A percentile compares a stretch with the other conserved stretches of the same genome.
Conservation (phyloP, 305 asterid species). For the Fraxinus ornus region DNA sequence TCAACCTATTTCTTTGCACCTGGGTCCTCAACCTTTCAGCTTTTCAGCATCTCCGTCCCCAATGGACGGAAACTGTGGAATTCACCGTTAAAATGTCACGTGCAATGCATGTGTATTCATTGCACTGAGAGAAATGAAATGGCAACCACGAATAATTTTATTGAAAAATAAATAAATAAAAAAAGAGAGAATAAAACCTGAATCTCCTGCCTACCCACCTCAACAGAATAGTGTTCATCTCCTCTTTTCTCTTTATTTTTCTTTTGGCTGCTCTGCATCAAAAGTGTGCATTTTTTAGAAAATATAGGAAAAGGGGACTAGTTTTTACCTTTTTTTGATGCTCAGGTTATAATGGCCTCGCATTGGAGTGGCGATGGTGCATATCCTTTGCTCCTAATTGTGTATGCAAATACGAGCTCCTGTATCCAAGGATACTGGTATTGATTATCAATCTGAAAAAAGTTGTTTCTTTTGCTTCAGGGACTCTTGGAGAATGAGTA, state of each 20-base stretch:
- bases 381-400: neutral
- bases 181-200: neutral
- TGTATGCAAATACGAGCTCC: neutral
- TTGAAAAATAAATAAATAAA: neutral
- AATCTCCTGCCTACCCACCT: neutral
- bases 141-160: neutral
- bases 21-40: neutral
- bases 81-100: neutral
- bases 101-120: neutral
- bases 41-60: neutral
- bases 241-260: neutral
- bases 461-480: slow-evolving; percentile 41
- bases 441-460: neutral
- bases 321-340: neutral
- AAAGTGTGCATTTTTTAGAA: neutral
- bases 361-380: neutral
- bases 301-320: neutral
- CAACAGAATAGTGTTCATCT: neutral
- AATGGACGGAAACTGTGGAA: neutral
- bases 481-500: slow-evolving; percentile 96
- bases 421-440: neutral
- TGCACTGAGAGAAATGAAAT: neutral
- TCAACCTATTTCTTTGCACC: neutral
- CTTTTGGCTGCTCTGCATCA: neutral
- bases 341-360: neutral